A percentile compares a stretch with the other conserved stretches of the same genome.
These are phyloP conservation scores for Collybiopsis luxurians DNA, from an alignment of 768 basidiomycete species.

Conservation along the genomic window DNA sequence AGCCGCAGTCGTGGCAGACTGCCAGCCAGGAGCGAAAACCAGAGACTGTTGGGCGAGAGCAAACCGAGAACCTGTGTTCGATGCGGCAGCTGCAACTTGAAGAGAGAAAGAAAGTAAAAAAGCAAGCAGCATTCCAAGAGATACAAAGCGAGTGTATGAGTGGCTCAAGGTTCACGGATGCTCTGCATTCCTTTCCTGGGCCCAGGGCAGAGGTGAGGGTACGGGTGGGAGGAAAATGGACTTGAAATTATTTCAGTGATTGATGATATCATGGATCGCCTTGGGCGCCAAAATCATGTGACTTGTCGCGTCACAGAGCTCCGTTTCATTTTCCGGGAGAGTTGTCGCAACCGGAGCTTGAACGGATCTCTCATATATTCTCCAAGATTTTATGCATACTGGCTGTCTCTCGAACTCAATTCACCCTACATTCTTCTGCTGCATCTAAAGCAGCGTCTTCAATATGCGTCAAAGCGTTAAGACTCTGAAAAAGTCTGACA, in stretches of 20 bases:
- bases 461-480: constrained; percentile 33
- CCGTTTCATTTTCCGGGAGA: too few relatives aligned
- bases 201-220: constrained; percentile 12
- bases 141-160: not conserved
- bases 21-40: constrained; percentile 21
- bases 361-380: too few relatives aligned
- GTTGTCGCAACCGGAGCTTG: too few relatives aligned
- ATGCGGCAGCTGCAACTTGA: constrained; percentile 6
- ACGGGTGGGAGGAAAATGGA: constrained; percentile 5
- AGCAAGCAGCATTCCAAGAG: not conserved
- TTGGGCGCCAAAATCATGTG: too few relatives aligned
- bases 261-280: constrained; percentile 5
- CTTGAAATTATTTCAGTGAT: not conserved
- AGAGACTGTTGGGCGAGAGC: constrained; percentile 13
- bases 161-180: not conserved
- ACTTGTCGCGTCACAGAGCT: too few relatives aligned
- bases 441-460: too few relatives aligned
- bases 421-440: constrained; percentile 1
- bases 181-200: constrained; percentile 12
- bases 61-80: constrained; percentile 14
- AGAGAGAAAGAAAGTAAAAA: not conserved
- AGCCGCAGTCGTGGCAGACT: not conserved
- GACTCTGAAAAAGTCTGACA: constrained; percentile 56
- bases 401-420: not conserved
- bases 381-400: not conserved